Evolutionary conservation across 305 asterid genomes (phyloP).

Genomic region (Fraxinus paxiana): DNA sequence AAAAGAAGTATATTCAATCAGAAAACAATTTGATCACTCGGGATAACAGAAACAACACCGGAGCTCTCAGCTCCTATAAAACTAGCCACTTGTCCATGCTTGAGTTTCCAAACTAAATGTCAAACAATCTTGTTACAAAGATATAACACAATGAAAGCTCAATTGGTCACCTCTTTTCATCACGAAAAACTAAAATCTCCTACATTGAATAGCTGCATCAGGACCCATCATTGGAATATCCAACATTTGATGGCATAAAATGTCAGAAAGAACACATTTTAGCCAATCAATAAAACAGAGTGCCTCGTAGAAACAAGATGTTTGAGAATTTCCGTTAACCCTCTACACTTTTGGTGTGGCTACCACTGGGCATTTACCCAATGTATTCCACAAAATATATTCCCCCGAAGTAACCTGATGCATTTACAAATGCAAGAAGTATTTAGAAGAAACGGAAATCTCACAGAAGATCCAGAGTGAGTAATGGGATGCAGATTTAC

Average conservation of each 20-base stretch:
- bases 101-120: not conserved
- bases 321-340: conserved; percentile 10
- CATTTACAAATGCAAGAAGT: conserved; percentile 18
- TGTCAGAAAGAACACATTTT: not conserved
- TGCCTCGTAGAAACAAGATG: not conserved
- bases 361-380: conserved; percentile 87
- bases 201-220: not conserved
- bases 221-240: not conserved
- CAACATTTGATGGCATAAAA: not conserved
- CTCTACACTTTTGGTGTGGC: conserved; percentile 58
- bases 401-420: conserved; percentile 83
- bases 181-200: not conserved
- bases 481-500: not conserved
- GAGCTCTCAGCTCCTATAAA: not conserved
- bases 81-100: not conserved
- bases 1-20: not conserved
- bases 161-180: not conserved
- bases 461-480: not conserved
- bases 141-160: conserved; percentile 7
- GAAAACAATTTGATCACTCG: not conserved
- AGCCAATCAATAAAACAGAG: conserved; percentile 18
- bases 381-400: conserved; percentile 85
- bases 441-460: not conserved
- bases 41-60: not conserved
- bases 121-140: not conserved